These are phyloP conservation scores for Rubroboletus pulcherrimus DNA, from an alignment of 768 basidiomycete species.

Conservation along the genomic window DNA sequence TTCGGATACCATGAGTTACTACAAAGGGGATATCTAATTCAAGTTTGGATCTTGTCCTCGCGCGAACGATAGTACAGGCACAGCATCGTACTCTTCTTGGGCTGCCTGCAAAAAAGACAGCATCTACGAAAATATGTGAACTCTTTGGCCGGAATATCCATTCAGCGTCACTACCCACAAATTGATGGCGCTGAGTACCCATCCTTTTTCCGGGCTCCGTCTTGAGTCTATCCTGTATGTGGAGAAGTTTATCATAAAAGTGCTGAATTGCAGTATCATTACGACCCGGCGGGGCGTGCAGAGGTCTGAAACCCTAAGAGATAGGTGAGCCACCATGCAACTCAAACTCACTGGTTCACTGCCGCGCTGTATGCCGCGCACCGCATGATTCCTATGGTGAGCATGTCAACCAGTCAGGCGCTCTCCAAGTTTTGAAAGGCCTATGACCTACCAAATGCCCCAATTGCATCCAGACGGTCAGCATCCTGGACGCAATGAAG, in stretches of 20 bases:
- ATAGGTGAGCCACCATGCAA: neutral
- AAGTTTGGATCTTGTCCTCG: neutral
- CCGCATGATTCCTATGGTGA: slow-evolving; percentile 52
- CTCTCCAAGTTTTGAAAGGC: neutral
- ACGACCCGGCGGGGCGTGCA: slow-evolving; percentile 47
- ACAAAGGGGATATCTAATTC: neutral
- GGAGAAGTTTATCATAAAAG: slow-evolving; percentile 82
- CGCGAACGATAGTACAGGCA: neutral
- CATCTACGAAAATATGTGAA: slow-evolving; percentile 41
- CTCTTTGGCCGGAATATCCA: slow-evolving; percentile 1
- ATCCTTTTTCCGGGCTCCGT: slow-evolving; percentile 65
- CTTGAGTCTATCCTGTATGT: slow-evolving; percentile 72
- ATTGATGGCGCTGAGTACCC: slow-evolving; percentile 67
- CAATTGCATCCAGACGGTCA: slow-evolving; percentile 75
- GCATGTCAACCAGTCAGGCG: neutral
- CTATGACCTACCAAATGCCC: slow-evolving; percentile 60
- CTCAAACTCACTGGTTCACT: slow-evolving; percentile 42
- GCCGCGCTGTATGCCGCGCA: slow-evolving; percentile 62
- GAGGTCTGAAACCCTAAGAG: slow-evolving; percentile 29
- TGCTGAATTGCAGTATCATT: slow-evolving; percentile 68
- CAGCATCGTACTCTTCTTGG: slow-evolving; percentile 47
- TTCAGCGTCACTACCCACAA: slow-evolving; percentile 42
- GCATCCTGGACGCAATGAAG: slow-evolving; percentile 82
- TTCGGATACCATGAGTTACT: neutral
- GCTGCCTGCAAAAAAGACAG: slow-evolving; percentile 58